Base-by-base conservation (phyloP, 1,284 basidiomycete species). In the Chiua sp. region DNA sequence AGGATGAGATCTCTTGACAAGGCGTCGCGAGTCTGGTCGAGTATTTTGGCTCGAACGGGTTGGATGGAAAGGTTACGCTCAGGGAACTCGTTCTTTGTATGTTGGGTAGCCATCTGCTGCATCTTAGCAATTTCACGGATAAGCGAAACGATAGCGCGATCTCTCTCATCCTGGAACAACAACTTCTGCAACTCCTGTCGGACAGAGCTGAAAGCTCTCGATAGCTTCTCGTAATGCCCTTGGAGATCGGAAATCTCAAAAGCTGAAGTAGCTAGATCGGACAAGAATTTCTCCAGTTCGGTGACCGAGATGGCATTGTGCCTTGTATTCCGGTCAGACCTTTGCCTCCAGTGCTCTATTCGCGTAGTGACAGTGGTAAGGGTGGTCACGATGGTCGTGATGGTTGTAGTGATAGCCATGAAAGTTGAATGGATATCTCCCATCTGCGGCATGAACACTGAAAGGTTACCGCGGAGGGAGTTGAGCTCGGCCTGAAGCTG, bases 241-340 rank as follows among this genome's bases (percentile, higher is more conserved):
- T 26, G 26, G 26, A 26, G 26, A 26, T 26, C 26, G 26, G 26
- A 26, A 26, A 26, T 26, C 26, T 26, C 26, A 26, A 26, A 26
- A 26, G 26, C 26, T 26, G 26, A 26, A 12, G 3, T 30, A 42
- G 61, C 48, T 13, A 65, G 7, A 13, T 57, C 52, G 3, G 16
- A 39, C n/a, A 44, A 57, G 52, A 65, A 52, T 16, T 50, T 55
- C 3, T 67, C 65, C 47, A 65, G 49, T 18, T 67, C 63, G 22
- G 49, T 46, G 50, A 7, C 28, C 35, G 65, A 57, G 49, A 65
- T 55, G 3, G 26, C 35, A 23, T 66, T 10, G 11, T 49, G 26
- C 2, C 42, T 56, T 16, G 42, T 46, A 26, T 37, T 30, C 32
- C 8, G 32, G 8, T 13, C 2, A 7, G 47, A 22, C 1, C 15